Conservation (phyloP, 305 asterid genomes). For the Solanum hybrid region DNA sequence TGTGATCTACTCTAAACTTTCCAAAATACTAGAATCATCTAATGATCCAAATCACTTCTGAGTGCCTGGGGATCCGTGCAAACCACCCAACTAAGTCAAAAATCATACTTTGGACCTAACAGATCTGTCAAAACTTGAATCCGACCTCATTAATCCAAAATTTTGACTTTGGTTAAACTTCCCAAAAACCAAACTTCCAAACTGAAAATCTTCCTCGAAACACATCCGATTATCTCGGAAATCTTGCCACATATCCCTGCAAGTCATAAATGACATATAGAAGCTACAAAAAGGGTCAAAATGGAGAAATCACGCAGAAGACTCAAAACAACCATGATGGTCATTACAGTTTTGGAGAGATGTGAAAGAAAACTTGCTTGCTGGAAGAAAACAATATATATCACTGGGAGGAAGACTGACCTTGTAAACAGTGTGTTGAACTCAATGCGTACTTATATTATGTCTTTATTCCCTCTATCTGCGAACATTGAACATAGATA, state of each 20-base stretch:
- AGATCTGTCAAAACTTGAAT: not conserved
- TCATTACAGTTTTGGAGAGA: not conserved
- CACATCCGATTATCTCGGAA: not conserved
- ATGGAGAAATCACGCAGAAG: not conserved
- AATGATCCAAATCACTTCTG: not conserved
- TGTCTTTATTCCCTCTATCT: not conserved
- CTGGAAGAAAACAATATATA: not conserved
- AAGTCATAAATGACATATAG: not conserved
- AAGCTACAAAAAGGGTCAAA: not conserved
- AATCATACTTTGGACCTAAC: not conserved
- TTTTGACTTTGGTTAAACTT: not conserved
- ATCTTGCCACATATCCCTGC: not conserved
- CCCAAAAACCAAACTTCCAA: not conserved
- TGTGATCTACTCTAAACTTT: not conserved
- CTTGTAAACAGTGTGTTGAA: not conserved
- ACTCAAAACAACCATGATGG: not conserved
- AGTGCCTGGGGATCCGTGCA: not conserved
- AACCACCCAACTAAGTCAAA: not conserved
- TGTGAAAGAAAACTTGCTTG: not conserved
- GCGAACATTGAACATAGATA: not conserved
- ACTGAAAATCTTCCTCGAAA: not conserved
- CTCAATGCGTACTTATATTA: not conserved
- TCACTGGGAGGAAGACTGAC: not conserved
- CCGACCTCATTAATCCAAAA: not conserved
- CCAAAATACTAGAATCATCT: not conserved